A percentile compares a stretch with the other conserved stretches of the same genome.
Evolutionary conservation across 108 stramenopile species (phyloP).

Genomic region (Conticribra weissflogii): DNA sequence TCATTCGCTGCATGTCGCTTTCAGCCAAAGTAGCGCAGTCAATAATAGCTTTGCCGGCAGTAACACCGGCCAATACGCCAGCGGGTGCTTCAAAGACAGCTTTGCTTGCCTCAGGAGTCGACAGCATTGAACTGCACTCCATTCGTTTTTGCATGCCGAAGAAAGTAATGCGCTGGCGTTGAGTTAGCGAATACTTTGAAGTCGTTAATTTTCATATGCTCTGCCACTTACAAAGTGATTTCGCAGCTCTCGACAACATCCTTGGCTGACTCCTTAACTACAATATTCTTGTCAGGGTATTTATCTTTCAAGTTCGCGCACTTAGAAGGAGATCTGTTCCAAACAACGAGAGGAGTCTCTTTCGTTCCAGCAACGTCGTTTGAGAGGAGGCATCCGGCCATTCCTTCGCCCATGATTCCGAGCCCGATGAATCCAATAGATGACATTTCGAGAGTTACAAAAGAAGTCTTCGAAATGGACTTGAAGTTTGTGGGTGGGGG

Average conservation of each 20-base stretch:
- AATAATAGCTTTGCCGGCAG: constrained; percentile 77
- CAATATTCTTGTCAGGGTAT: constrained; percentile 65
- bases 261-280: constrained; percentile 64
- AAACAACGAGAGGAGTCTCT: constrained; percentile 72
- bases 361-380: constrained; percentile 68
- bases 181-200: too few species aligned
- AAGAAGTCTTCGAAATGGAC: too few species aligned
- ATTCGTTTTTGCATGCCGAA: too few species aligned
- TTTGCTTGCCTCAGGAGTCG: constrained; percentile 83
- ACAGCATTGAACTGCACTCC: constrained; percentile 48
- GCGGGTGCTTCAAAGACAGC: constrained; percentile 77
- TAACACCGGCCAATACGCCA: constrained; percentile 80
- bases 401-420: constrained; percentile 94
- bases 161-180: too few species aligned
- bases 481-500: too few species aligned
- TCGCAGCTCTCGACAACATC: constrained; percentile 81
- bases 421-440: constrained; percentile 85
- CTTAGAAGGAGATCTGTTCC: constrained; percentile 81
- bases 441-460: constrained; percentile 18
- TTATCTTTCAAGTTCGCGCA: constrained; percentile 57
- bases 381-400: constrained; percentile 83
- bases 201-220: too few species aligned
- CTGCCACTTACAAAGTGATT: constrained; percentile 74
- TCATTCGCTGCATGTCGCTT: constrained; percentile 82
- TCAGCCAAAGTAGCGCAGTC: constrained; percentile 93